Evolutionary conservation across 495 filamentous ascomycete species (phyloP).

Genomic region (Hyaloscypha finlandica): DNA sequence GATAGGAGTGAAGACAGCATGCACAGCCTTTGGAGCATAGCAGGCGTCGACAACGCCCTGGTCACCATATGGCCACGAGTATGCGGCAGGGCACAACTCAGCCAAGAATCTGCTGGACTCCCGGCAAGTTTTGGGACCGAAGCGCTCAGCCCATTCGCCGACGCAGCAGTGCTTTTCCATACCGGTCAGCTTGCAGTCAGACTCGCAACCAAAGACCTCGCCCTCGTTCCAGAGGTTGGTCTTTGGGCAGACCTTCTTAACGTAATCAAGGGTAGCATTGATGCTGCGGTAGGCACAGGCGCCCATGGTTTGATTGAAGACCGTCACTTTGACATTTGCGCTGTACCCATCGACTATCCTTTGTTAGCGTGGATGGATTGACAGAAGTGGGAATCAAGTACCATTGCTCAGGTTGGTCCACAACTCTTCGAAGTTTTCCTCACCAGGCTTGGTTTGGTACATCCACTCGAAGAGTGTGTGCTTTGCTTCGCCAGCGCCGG

Average conservation of each 20-base stretch:
- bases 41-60: background rate
- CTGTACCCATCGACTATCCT: background rate
- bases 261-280: background rate
- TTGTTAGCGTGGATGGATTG: background rate
- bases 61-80: background rate
- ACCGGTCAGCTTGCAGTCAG: conserved; percentile 1
- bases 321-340: background rate
- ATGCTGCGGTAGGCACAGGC: background rate
- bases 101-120: background rate
- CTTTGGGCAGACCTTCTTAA: background rate
- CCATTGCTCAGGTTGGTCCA: conserved; percentile 3
- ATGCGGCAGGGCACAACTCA: background rate
- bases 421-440: background rate
- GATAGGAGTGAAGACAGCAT: too few species aligned
- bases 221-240: background rate
- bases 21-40: background rate
- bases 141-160: background rate
- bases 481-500: background rate
- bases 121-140: background rate
- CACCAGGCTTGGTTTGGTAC: background rate
- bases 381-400: background rate
- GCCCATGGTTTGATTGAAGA: background rate
- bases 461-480: conserved; percentile 1
- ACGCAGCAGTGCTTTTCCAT: conserved; percentile 1
- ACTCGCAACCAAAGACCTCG: background rate